Evolutionary conservation across 345 rosid genomes (phyloP), one percentile per base, ranked within the genome.

Genomic region (Physaria fendleri): DNA sequence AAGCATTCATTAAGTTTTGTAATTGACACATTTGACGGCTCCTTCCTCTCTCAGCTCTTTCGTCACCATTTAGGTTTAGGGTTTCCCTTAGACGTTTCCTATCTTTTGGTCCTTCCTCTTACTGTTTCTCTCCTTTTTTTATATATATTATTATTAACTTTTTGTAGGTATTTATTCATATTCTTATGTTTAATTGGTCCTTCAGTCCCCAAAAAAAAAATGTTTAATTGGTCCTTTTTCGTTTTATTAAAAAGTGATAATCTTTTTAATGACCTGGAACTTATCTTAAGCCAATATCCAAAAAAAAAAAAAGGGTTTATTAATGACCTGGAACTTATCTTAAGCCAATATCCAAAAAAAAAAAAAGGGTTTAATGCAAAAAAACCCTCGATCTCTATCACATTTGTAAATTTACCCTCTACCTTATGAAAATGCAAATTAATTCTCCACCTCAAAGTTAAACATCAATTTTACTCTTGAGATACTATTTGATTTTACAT

Each of bases 11-110:
- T 68, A 51, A 51, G 66, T 51, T 51, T 58, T 42, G 54, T 68
- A 60, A 52, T 59, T 67, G 72, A 59, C 66, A 68, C 42, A 60
- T 52, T 67, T 69, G 62, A 69, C 55, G 61, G 62, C 67, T 53
- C 62, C 3, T 48, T 66, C 25, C 7, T 65, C 50, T 1, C 3
- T 14, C 15, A n/a, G n/a, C n/a, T 13, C 58, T 14, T 13, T 61
- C 49, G 35, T 61, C 68, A 68, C 49, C 42, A 60, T 45, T 61
- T 69, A 61, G 56, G 67, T 61, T 68, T 68, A 52, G 67, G 60
- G 50, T 37, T 61, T 56, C 42, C 54, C 8, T 49, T 60, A 67
- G 59, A 67, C 60, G 54, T 59, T 60, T 44, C 67, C 54, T 68
- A 35, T 38, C 29, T 51, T 37, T 60, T 53, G 21, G 49, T 53